Base-by-base conservation (phyloP, 306 rosid species). In the Ormosia emarginata region DNA sequence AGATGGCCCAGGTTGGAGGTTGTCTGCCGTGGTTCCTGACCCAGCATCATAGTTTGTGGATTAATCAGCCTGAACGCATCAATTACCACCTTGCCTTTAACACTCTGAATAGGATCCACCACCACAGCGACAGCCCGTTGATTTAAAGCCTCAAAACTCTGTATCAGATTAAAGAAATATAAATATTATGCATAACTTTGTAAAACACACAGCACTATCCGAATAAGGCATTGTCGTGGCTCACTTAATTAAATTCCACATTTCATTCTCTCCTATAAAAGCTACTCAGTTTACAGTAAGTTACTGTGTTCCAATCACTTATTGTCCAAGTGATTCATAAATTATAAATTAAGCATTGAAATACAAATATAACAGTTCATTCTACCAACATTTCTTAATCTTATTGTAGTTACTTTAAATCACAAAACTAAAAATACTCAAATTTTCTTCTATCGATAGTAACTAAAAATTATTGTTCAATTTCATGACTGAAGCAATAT, bases 51-150 rank as follows among this genome's bases (percentile, higher is more conserved):
- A 29, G 97, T 92, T 40, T 95, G 98, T 18, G 99, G 98, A 81
- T 95, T 95, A 74, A 95, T 93, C 50, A 95, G 86, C 72, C 98
- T 97, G 81, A 95, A 95, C 30, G 99, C 99, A 74, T 95, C 99
- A 50, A 95, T 95, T 75, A 92, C 98, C 84, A 95, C 97, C 87
- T 93, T 95, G 56, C 99, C 99, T 85, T 95, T 93, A 64, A 95
- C 99, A 77, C 98, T 91, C 79, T 93, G 99, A 79, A 95, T 90
- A 14, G 99, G 99, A 86, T 95, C 99, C 70, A 95, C 98, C 80
- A 93, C 99, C 63, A 95, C 99, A 29, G 96, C 99, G 62, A 94
- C 98, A 82, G 94, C 99, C 34, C 99, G 92, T 81, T 90, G 99
- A 85, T 93, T 95, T 58, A 95, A 87, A 57, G 99, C 99, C 92